phyloP scores from a whole-genome alignment of 1,284 basidiomycete species.

The Irpex lacteus region DNA sequence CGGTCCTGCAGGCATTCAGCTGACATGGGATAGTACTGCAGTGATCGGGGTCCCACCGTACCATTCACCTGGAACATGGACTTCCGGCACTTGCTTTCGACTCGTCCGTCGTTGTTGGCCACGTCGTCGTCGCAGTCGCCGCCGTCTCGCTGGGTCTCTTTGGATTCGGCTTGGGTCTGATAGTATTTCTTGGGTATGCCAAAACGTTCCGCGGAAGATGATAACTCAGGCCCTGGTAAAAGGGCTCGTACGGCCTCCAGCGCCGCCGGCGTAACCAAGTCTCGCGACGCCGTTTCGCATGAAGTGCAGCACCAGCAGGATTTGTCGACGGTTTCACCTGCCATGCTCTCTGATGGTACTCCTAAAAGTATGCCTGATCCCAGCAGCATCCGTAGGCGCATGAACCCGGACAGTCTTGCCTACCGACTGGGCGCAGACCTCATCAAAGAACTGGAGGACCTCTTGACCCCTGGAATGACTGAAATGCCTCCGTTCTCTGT shows the following conservation, averaged over 20 bases:
- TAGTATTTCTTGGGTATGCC: not conserved
- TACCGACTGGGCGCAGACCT: slow-evolving; percentile 61
- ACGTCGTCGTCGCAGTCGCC: not conserved
- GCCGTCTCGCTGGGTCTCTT: not conserved
- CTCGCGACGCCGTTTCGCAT: not conserved
- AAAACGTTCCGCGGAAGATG: not conserved
- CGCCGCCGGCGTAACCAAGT: not conserved
- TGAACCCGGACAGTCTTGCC: slow-evolving; percentile 52
- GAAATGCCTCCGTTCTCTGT: slow-evolving; percentile 71
- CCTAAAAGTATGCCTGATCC: slow-evolving; percentile 4
- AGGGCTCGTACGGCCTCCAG: not conserved
- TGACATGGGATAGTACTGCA: not conserved
- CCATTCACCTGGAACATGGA: not conserved
- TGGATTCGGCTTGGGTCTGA: not conserved
- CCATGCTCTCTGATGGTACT: slow-evolving; percentile 4
- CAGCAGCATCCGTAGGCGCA: slow-evolving; percentile 28
- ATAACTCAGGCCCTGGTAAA: not conserved
- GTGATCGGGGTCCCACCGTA: slow-evolving; percentile 6
- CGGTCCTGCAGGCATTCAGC: not conserved
- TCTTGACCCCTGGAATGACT: slow-evolving; percentile 61
- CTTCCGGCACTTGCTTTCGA: not conserved
- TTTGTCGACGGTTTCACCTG: slow-evolving; percentile 11
- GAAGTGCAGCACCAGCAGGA: not conserved
- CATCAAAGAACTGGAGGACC: slow-evolving; percentile 63
- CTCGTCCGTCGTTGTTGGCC: not conserved